phyloP scores from a whole-genome alignment of 345 rosid genomes.

The Eucalyptus cloeziana region DNA sequence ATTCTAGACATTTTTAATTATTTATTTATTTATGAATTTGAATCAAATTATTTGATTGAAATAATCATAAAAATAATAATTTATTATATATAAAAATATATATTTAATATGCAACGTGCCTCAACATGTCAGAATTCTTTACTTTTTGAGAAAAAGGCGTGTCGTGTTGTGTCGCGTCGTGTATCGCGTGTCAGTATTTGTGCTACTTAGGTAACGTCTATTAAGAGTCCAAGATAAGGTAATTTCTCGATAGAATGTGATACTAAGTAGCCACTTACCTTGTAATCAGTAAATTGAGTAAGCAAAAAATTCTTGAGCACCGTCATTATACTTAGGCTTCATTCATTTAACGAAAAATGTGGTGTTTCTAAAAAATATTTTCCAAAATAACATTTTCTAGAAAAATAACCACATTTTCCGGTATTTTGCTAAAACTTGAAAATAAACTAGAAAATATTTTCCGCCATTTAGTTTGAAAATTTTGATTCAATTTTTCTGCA shows the following conservation, averaged over 20 bases:
- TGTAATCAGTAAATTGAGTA: neutral
- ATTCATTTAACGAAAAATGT: no score
- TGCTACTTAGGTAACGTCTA: accelerated
- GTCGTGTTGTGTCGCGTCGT: accelerated
- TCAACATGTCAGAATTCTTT: accelerated
- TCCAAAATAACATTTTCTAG: no score
- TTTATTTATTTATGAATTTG: no score
- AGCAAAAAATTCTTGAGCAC: neutral
- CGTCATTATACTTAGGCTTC: neutral
- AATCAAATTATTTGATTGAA: no score
- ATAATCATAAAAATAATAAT: no score
- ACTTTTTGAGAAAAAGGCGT: no score
- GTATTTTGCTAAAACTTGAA: no score
- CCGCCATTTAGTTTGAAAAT: accelerated
- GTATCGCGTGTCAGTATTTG: accelerated
- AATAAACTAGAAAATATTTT: no score
- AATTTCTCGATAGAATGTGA: neutral
- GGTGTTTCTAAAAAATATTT: no score
- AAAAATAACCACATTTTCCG: accelerated
- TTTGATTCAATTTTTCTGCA: no score
- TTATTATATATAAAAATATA: no score
- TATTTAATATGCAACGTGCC: accelerated
- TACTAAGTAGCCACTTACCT: neutral
- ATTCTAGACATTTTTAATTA: no score
- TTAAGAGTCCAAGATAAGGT: neutral